Conservation (phyloP, 805 yeast genomes). For the Danielozyma ontarioensis region DNA sequence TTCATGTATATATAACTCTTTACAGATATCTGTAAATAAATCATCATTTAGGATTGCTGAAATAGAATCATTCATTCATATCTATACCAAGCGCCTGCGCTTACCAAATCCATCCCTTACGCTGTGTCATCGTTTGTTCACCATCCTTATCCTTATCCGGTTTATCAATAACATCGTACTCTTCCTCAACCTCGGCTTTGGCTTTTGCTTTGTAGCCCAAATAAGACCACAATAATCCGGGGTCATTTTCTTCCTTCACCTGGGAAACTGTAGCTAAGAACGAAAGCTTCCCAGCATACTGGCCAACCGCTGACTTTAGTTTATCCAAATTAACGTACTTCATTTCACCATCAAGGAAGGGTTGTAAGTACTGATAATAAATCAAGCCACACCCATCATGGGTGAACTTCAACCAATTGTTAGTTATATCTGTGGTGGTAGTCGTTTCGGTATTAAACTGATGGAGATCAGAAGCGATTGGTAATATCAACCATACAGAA, state of each 20-base stretch:
- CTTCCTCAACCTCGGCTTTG: constrained; percentile 16
- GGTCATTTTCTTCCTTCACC: background rate
- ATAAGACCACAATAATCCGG: background rate
- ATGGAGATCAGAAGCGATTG: constrained; percentile 15
- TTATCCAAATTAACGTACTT: background rate
- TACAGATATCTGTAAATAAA: constrained; percentile 5
- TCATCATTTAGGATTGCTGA: constrained; percentile 2
- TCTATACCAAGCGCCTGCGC: too few relatives aligned
- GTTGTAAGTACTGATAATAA: constrained; percentile 22
- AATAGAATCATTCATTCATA: background rate
- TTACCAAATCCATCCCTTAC: constrained; percentile 13
- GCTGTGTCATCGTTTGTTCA: constrained; percentile 1
- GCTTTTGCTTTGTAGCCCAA: background rate
- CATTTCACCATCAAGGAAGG: constrained; percentile 21
- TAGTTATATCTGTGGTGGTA: constrained; percentile 10
- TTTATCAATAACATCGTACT: constrained; percentile 43
- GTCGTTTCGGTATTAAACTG: background rate
- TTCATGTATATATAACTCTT: constrained; percentile 1
- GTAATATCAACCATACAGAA: constrained; percentile 58
- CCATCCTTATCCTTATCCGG: constrained; percentile 7
- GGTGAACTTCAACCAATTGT: constrained; percentile 24
- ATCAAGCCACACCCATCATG: constrained; percentile 28
- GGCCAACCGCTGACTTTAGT: background rate
- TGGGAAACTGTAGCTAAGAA: too few relatives aligned
- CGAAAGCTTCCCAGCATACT: too few relatives aligned